Evolutionary conservation across 306 rosid genomes (phyloP).

Genomic region (Lagenaria siceraria): DNA sequence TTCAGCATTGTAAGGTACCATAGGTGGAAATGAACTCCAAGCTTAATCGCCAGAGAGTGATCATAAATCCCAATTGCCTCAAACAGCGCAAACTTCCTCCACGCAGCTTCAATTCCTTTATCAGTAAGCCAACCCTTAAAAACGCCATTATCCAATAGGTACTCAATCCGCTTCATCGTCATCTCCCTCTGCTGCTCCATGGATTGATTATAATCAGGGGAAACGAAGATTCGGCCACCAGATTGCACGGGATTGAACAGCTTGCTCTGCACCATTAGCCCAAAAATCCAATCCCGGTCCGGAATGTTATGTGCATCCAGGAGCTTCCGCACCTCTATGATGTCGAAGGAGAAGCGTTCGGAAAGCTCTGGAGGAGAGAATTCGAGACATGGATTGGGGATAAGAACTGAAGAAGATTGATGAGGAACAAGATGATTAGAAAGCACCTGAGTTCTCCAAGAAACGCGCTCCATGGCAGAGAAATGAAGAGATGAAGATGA

Average conservation of each 20-base stretch:
- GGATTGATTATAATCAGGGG: slow-evolving; percentile 63
- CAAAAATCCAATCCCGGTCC: slow-evolving; percentile 70
- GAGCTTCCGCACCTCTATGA: slow-evolving; percentile 43
- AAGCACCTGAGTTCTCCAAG: slow-evolving; percentile 24
- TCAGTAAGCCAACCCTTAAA: slow-evolving; percentile 63
- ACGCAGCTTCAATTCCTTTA: slow-evolving; percentile 29
- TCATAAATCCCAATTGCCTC: slow-evolving; percentile 60
- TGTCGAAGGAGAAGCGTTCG: slow-evolving; percentile 25
- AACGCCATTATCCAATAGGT: slow-evolving; percentile 47
- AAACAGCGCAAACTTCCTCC: slow-evolving; percentile 43
- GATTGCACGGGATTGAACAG: slow-evolving; percentile 45
- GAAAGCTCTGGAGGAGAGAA: slow-evolving; percentile 39
- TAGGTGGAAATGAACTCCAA: slow-evolving; percentile 65
- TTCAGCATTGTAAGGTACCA: slow-evolving; percentile 27
- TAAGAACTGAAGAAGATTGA: slow-evolving; percentile 12
- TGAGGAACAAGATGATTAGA: slow-evolving; percentile 24
- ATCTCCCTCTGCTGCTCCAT: slow-evolving; percentile 78
- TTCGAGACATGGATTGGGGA: slow-evolving; percentile 23
- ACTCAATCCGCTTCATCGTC: slow-evolving; percentile 67
- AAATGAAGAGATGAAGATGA: not conserved
- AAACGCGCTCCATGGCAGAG: slow-evolving; percentile 27
- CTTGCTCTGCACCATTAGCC: slow-evolving; percentile 43
- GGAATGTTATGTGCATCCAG: slow-evolving; percentile 57
- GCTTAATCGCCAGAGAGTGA: slow-evolving; percentile 70
- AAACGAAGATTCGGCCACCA: slow-evolving; percentile 45